Evolutionary conservation across 768 basidiomycete species (phyloP).

Genomic region (Cyathus striatus): DNA sequence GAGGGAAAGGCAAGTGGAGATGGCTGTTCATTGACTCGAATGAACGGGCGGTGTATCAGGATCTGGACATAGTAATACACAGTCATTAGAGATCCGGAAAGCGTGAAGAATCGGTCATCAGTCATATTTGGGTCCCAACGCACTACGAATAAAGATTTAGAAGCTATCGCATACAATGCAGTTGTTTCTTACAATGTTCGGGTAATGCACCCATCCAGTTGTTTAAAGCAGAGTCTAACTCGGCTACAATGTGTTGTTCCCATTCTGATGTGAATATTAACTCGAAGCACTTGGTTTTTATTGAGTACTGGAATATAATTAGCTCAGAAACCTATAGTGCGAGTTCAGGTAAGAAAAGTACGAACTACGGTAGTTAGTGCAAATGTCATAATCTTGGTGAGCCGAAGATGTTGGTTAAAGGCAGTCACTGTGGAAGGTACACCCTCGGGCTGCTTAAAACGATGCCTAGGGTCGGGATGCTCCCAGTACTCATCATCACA

Average conservation of each 20-base stretch:
- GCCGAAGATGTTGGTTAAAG: constrained; percentile 43
- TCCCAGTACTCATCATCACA: constrained; percentile 70
- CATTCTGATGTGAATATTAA: background rate
- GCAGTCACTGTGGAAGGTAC: constrained; percentile 46
- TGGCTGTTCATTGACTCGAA: constrained; percentile 31
- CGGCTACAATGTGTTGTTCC: constrained; percentile 33
- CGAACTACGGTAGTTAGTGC: background rate
- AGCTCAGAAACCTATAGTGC: background rate
- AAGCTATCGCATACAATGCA: background rate
- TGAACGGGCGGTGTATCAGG: constrained; percentile 55
- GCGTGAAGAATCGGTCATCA: constrained; percentile 26
- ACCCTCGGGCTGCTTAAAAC: constrained; percentile 58
- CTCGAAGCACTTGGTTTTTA: background rate
- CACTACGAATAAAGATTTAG: constrained; percentile 10
- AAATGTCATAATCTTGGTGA: constrained; percentile 41
- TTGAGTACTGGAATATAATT: background rate
- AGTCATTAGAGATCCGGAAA: constrained; percentile 37
- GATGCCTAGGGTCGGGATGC: constrained; percentile 37
- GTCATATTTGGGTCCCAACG: constrained; percentile 20
- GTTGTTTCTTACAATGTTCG: constrained; percentile 23
- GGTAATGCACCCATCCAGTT: constrained; percentile 46
- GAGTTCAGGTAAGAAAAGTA: background rate
- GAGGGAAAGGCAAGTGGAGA: constrained; percentile 35
- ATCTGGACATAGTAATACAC: constrained; percentile 40
- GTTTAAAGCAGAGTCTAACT: constrained; percentile 47